Conservation (phyloP, 805 yeast species). For the Metschnikowia continentalis region DNA sequence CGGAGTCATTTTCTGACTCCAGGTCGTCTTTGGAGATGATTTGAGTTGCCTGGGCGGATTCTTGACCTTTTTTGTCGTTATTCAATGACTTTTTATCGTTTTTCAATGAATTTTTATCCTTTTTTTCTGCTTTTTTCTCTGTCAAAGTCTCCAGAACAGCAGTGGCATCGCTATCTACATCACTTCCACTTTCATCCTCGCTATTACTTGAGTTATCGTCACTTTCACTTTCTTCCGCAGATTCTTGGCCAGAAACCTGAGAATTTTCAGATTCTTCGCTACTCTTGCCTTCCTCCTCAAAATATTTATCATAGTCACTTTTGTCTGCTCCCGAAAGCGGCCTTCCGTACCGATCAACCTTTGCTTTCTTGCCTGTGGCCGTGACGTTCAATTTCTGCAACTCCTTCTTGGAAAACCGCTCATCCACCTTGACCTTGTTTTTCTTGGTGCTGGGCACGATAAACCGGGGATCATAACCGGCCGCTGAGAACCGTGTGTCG, state of each 20-base stretch:
- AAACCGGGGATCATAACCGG: slow-evolving; percentile 87
- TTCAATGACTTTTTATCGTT: not conserved
- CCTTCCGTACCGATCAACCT: slow-evolving; percentile 86
- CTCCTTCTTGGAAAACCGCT: slow-evolving; percentile 70
- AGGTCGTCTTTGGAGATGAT: not conserved
- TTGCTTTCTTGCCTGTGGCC: slow-evolving; percentile 51
- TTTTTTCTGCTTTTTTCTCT: not conserved
- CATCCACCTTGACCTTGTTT: slow-evolving; percentile 75
- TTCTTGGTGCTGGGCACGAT: slow-evolving; percentile 66
- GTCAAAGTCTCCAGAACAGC: not conserved
- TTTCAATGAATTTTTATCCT: not conserved
- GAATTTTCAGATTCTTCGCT: slow-evolving; percentile 17
- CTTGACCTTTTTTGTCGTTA: not conserved
- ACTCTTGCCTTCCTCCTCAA: slow-evolving; percentile 39
- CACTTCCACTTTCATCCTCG: not conserved
- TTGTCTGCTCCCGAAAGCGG: slow-evolving; percentile 44
- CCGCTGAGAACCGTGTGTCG: slow-evolving; percentile 75
- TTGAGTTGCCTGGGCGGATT: not conserved
- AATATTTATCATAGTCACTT: slow-evolving; percentile 50
- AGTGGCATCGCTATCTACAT: not conserved
- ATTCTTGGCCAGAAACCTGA: not conserved
- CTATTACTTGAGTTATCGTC: not conserved
- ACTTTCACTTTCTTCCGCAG: slow-evolving; percentile 14
- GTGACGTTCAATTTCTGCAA: slow-evolving; percentile 45
- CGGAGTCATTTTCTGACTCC: not conserved